Evolutionary conservation across 192 early-diverging fungal genomes (phyloP), one percentile per base, ranked within the genome.

Genomic region (Dissophora globulifera): DNA sequence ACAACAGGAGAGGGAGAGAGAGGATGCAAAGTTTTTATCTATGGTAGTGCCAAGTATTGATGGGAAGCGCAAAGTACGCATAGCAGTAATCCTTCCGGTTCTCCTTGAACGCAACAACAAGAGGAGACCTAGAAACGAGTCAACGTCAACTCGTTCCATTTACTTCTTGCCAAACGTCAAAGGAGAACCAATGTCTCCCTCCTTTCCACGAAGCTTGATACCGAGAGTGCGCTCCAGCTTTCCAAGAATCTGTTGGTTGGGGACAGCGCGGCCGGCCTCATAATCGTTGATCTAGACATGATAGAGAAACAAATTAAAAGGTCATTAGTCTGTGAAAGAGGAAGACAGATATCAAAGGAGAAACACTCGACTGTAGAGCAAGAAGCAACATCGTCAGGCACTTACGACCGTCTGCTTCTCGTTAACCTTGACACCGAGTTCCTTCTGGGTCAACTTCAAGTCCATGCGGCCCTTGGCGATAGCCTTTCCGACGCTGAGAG

Each of bases 221-320:
- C 90, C 94, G 40, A 98, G 80, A 19, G 83, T 88, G 29, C 93
- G 84, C 85, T 98, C 96, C 79, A 98, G 79, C 81, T 96, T 96
- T 25, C 82, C 85, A 26, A 98, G 84, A 49, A 96, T 81, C 81
- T 96, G 92, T 78, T 95, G 95, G 83, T 94, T 96, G 52, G 95
- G 95, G 62, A 93, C 91, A 31, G 90, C 90, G 72, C 87, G 86
- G 4, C 93, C 92, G 58, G 83, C 78, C 82, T 98, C 96, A 67
- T 96, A 98, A 75, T 97, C 96, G 69, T 90, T 89, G 29, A 98
- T 87, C 85, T 86, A 52, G 20, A 49, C 42, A 9, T 11, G 47
- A 46, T 51, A 25, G n/a, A 20, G 22, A 49, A 63, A n/a, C n/a
- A n/a, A n/a, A n/a, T n/a, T n/a, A n/a, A n/a, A n/a, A n/a, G n/a